A percentile compares a stretch with the other conserved stretches of the same genome.
Conservation (phyloP, 1,284 basidiomycete species). For the Leccinum insigne region DNA sequence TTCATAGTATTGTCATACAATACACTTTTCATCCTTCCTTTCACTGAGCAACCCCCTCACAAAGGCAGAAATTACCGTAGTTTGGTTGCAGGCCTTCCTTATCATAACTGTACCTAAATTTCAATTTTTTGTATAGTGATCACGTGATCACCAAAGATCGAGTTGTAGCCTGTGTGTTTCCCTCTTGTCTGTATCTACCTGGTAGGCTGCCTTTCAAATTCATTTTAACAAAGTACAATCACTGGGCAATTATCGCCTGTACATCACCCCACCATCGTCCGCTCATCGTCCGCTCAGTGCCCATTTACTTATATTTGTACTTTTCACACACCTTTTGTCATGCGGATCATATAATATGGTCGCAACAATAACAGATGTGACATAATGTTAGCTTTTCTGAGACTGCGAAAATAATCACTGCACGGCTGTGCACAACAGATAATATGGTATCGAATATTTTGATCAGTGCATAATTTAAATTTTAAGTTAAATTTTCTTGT, state of each 20-base stretch:
- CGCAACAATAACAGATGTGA: not conserved
- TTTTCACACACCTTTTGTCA: not conserved
- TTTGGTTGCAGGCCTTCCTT: no score
- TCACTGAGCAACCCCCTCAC: no score
- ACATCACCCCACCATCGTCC: not conserved
- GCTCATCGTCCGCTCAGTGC: not conserved
- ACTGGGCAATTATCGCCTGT: not conserved
- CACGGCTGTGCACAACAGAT: not conserved
- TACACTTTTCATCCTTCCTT: no score
- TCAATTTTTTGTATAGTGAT: no score
- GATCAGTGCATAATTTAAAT: not conserved
- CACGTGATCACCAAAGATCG: no score
- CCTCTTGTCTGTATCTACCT: no score
- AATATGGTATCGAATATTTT: not conserved
- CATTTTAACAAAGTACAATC: no score
- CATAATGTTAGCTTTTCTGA: not conserved
- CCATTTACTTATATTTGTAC: not conserved
- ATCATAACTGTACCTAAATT: no score
- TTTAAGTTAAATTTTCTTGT: not conserved
- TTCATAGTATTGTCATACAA: no score
- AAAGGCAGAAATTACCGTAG: no score
- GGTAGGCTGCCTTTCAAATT: no score
- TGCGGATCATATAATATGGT: not conserved
- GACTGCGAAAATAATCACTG: not conserved
- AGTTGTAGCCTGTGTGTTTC: no score